Evolutionary conservation across 1,284 basidiomycete genomes (phyloP).

Genomic region (Thelephora terrestris): DNA sequence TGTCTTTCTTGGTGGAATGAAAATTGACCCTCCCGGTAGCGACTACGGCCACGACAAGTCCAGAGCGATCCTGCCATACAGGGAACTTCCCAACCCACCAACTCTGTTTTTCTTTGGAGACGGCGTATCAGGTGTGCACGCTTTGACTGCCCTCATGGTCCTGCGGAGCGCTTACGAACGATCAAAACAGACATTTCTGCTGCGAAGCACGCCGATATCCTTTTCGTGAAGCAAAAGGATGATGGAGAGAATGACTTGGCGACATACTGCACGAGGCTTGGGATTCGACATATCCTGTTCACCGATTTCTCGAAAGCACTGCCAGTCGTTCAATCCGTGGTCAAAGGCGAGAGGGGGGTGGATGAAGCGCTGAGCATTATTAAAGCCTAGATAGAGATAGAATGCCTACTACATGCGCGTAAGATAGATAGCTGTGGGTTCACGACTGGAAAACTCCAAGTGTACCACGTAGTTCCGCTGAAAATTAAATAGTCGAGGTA

Average conservation of each 20-base stretch:
- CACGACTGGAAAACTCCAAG: too few relatives aligned
- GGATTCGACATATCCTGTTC: constrained; percentile 62
- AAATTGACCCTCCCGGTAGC: constrained; percentile 25
- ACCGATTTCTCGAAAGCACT: constrained; percentile 53
- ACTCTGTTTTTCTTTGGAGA: constrained; percentile 93
- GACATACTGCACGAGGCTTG: constrained; percentile 61
- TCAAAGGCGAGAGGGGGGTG: constrained; percentile 42
- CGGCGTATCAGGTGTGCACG: constrained; percentile 73
- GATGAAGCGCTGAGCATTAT: constrained; percentile 28
- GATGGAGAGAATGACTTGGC: constrained; percentile 81
- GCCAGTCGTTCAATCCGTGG: constrained; percentile 51
- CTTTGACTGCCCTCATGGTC: constrained; percentile 2
- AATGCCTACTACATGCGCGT: too few relatives aligned
- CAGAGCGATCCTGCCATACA: constrained; percentile 82
- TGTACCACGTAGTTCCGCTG: too few relatives aligned
- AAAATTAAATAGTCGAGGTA: too few relatives aligned
- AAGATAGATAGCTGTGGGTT: too few relatives aligned
- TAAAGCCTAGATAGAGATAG: constrained; percentile 9
- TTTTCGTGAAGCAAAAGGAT: constrained; percentile 80
- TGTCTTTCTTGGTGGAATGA: background rate
- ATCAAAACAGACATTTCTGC: constrained; percentile 69
- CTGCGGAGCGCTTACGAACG: background rate
- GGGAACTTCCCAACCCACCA: constrained; percentile 57
- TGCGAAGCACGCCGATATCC: constrained; percentile 78
- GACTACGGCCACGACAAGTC: constrained; percentile 92